A percentile compares a stretch with the other conserved stretches of the same genome.
Conservation (phyloP, 2,329 filamentous ascomycete species). For the Zymoseptoria pseudotritici region DNA sequence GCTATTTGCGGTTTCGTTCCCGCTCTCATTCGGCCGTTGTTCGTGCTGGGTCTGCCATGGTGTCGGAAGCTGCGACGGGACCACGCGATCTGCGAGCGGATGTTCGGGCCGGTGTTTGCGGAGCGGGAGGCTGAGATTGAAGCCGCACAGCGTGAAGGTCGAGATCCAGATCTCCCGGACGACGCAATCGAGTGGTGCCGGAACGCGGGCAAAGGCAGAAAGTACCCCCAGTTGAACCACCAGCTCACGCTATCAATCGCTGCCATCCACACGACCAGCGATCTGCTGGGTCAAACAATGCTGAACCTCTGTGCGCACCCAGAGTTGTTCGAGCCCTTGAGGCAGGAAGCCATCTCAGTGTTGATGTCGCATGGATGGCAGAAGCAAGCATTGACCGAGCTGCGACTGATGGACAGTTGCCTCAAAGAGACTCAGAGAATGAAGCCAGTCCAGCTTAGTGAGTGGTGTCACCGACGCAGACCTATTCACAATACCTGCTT, state of each 20-base stretch:
- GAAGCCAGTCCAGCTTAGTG: constrained; percentile 8
- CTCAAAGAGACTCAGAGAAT: constrained; percentile 29
- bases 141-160: constrained; percentile 7
- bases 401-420: constrained; percentile 29
- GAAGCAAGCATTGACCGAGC: constrained; percentile 25
- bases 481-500: not conserved
- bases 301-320: constrained; percentile 20
- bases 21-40: constrained; percentile 27
- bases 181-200: constrained; percentile 26
- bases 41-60: constrained; percentile 30
- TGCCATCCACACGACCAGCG: constrained; percentile 25
- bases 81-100: constrained; percentile 25
- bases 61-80: constrained; percentile 28
- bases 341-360: constrained; percentile 20
- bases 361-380: constrained; percentile 23
- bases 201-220: constrained; percentile 17
- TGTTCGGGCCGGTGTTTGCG: constrained; percentile 31
- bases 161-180: constrained; percentile 5
- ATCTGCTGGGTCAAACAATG: constrained; percentile 19
- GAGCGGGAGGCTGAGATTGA: constrained; percentile 11
- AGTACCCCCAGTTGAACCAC: constrained; percentile 10
- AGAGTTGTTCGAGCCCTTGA: constrained; percentile 18
- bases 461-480: not conserved
- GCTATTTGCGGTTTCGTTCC: constrained; percentile 31
- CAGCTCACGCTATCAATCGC: constrained; percentile 21